Percentiles rank a stretch among this genome's conserved stretches.
These are phyloP conservation scores for Blastocystis sp. DNA, from an alignment of 352 stramenopile species.

Conservation along the genomic window DNA sequence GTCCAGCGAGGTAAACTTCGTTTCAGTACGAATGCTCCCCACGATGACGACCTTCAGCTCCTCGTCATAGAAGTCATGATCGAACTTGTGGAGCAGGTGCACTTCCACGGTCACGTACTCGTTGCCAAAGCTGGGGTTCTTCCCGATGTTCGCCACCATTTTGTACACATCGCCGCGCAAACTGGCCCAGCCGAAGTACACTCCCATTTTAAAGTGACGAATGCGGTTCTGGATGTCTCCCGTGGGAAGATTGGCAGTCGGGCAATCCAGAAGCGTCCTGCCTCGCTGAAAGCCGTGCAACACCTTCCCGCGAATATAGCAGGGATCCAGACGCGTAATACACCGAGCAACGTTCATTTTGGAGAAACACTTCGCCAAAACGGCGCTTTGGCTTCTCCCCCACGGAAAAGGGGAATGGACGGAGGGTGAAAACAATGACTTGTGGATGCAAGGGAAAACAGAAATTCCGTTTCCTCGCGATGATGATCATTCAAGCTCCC, in stretches of 20 bases:
- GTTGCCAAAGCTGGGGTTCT: constrained; percentile 69
- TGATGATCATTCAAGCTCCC: neutral
- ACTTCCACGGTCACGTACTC: constrained; percentile 56
- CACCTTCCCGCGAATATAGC: constrained; percentile 3
- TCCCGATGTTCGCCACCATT: constrained; percentile 72
- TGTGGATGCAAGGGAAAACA: too few species aligned
- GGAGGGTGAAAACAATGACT: too few species aligned
- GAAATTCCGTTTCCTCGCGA: too few species aligned
- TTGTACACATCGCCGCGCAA: constrained; percentile 59
- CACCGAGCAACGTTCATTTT: constrained; percentile 61
- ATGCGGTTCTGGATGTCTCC: constrained; percentile 42
- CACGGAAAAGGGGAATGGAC: neutral
- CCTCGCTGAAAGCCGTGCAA: constrained; percentile 51
- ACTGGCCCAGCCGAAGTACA: constrained; percentile 71
- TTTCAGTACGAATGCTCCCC: constrained; percentile 64
- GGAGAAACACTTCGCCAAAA: neutral
- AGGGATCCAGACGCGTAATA: constrained; percentile 28
- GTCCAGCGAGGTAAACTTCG: constrained; percentile 65
- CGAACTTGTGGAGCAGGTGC: constrained; percentile 64
- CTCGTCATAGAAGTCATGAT: constrained; percentile 74
- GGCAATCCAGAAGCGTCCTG: constrained; percentile 46
- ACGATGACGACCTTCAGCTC: constrained; percentile 47
- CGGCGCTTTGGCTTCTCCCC: neutral
- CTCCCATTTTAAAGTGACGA: constrained; percentile 48
- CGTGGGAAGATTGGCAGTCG: constrained; percentile 49